Percentiles rank a stretch among this genome's conserved stretches.
These are phyloP conservation scores for Geotrichum reessii DNA, from an alignment of 1,139 yeast species.

Conservation along the genomic window DNA sequence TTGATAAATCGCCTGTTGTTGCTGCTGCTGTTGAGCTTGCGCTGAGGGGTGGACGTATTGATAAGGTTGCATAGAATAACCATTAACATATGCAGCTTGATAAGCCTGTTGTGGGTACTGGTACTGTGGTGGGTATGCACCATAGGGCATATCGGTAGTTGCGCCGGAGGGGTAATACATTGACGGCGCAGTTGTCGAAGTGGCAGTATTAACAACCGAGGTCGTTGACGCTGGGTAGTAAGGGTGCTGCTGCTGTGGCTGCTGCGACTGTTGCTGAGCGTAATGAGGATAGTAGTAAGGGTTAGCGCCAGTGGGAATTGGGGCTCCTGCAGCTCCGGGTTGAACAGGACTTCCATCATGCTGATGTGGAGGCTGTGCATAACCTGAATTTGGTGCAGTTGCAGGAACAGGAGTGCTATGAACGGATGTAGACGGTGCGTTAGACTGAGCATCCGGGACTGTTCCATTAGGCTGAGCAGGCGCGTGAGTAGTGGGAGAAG, in stretches of 20 bases:
- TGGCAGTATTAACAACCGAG: not conserved
- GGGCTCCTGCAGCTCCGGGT: conserved; percentile 10
- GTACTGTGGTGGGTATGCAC: conserved; percentile 12
- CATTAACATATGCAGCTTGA: conserved; percentile 9
- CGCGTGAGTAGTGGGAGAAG: conserved; percentile 5
- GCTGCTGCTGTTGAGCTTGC: conserved; percentile 18
- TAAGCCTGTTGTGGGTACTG: conserved; percentile 14
- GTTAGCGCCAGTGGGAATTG: conserved; percentile 21
- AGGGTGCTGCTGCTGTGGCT: conserved; percentile 21
- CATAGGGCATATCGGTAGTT: conserved; percentile 4
- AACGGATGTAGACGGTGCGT: conserved; percentile 7
- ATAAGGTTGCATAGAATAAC: conserved; percentile 13
- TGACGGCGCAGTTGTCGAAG: conserved; percentile 6
- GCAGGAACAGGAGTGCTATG: conserved; percentile 11
- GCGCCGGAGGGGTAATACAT: conserved; percentile 1
- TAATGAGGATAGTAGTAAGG: conserved; percentile 1
- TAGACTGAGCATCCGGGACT: conserved; percentile 15
- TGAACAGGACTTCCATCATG: conserved; percentile 10
- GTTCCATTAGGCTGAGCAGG: conserved; percentile 2
- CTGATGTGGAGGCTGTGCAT: conserved; percentile 17
- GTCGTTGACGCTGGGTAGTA: conserved; percentile 1
- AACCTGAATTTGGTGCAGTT: conserved; percentile 17
- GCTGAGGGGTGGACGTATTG: conserved; percentile 19
- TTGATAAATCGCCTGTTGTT: conserved; percentile 18
- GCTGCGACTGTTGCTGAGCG: conserved; percentile 2